Evolutionary conservation across 2,329 filamentous ascomycete genomes (phyloP), one percentile per base, ranked within the genome.

Genomic region (Phaeosphaeria sp.): DNA sequence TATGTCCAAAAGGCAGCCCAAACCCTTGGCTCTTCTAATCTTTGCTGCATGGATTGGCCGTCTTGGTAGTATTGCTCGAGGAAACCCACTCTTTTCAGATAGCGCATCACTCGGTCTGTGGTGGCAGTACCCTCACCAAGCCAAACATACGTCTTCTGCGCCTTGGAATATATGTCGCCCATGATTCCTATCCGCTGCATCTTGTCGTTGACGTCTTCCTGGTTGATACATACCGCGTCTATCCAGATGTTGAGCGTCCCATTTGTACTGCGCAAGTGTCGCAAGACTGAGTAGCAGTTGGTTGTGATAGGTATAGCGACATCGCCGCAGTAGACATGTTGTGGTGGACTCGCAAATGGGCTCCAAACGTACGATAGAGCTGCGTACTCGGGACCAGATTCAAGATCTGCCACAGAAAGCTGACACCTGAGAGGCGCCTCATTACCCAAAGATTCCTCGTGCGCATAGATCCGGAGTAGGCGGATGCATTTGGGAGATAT

Each of bases 281-380:
- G 45, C 18, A 62, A 39, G 20, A 56, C 56, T 18, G 56, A 56
- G 30, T 53, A n/a, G 27, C 52, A 54, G 25, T 59, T 59, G 18
- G 9, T 20, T 3, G 59, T 62, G 13, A 61, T 44, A 20, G 27
- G 20, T n/a, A 58, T 8, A 6, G 30, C 6, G 7, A 43, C 22
- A 21, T 33, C n/a, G 43, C 51, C 46, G 25, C 54, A 57, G 3
- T 36, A 20, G n/a, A 60, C 47, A 11, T 24, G 4, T n/a, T 55
- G 17, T 25, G 24, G 24, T 1, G 13, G 13, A 30, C 18, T 17
- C 3, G 55, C 43, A 18, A 18, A 40, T 20, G 18, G 20, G 15
- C 47, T 51, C 55, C 58, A 61, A 21, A 55, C 55, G 30, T 61
- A 61, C 2, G 58, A 58, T 20, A 61, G 27, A 2, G 58, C 55